Evolutionary conservation across 2,329 filamentous ascomycete genomes (phyloP).

Genomic region (Endocalyx cinctus): DNA sequence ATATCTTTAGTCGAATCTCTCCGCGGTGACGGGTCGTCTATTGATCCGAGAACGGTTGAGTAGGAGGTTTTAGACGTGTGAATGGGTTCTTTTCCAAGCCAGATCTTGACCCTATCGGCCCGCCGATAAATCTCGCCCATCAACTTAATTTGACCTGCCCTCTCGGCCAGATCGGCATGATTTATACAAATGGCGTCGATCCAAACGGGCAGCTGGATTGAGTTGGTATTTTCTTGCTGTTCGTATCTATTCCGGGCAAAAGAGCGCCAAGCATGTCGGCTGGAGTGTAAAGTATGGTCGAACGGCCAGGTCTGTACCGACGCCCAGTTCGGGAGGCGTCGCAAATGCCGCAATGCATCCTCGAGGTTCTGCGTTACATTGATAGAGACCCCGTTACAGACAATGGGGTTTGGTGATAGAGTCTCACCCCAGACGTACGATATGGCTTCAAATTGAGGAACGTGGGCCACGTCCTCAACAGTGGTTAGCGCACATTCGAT

Average conservation of each 20-base stretch:
- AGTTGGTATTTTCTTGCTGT: slow-evolving; percentile 6
- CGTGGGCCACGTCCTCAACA: slow-evolving; percentile 7
- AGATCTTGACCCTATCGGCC: slow-evolving; percentile 11
- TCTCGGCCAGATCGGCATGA: slow-evolving; percentile 7
- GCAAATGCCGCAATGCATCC: slow-evolving; percentile 14
- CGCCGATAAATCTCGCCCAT: slow-evolving; percentile 9
- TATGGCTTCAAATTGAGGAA: slow-evolving; percentile 14
- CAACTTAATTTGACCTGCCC: slow-evolving; percentile 10
- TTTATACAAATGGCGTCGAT: slow-evolving; percentile 15
- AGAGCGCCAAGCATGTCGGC: slow-evolving; percentile 9
- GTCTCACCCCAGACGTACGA: slow-evolving; percentile 15
- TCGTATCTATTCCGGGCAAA: slow-evolving; percentile 14
- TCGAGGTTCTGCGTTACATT: slow-evolving; percentile 13
- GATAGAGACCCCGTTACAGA: slow-evolving; percentile 14
- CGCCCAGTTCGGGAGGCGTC: slow-evolving; percentile 10
- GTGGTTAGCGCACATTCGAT: slow-evolving; percentile 13
- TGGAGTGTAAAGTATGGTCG: slow-evolving; percentile 11
- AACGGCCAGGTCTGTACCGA: slow-evolving; percentile 12
- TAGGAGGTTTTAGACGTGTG: too few relatives aligned
- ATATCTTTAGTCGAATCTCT: too few relatives aligned
- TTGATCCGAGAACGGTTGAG: too few relatives aligned
- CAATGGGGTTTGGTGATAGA: slow-evolving; percentile 10
- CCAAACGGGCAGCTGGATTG: slow-evolving; percentile 10
- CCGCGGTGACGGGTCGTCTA: too few relatives aligned
- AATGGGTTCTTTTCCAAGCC: slow-evolving; percentile 8